phyloP scores from a whole-genome alignment of 176 grass and related monocot genomes.

The Metroxylon sagu region DNA sequence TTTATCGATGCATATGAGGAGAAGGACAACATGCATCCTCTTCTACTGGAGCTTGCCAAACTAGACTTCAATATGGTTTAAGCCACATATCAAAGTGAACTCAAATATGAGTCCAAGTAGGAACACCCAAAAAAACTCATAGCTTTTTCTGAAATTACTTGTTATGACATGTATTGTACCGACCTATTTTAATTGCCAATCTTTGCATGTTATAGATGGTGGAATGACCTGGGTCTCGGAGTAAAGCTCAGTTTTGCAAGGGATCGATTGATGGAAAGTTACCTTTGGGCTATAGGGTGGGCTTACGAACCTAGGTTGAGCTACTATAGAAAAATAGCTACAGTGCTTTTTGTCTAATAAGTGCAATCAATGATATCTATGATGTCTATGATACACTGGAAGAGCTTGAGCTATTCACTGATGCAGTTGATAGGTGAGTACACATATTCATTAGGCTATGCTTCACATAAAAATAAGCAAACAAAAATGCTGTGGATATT shows the following conservation, averaged over 20 bases:
- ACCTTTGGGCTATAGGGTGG: slow-evolving; percentile 7
- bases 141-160: neutral
- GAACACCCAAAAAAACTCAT: neutral
- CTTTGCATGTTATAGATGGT: slow-evolving; percentile 33
- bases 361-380: slow-evolving; percentile 26
- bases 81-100: slow-evolving; percentile 24
- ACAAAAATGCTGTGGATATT: no score
- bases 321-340: neutral
- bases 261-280: slow-evolving; percentile 47
- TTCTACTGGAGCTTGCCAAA: slow-evolving; percentile 26
- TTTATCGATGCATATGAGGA: slow-evolving; percentile 32
- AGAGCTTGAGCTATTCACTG: slow-evolving; percentile 18
- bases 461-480: no score
- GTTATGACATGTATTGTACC: neutral
- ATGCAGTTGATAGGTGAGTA: slow-evolving; percentile 8
- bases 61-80: slow-evolving; percentile 38
- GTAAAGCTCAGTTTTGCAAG: slow-evolving; percentile 29
- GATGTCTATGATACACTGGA: slow-evolving; percentile 27
- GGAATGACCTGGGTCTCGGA: slow-evolving; percentile 25
- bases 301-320: slow-evolving; percentile 10
- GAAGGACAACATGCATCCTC: neutral
- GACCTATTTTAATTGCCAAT: neutral
- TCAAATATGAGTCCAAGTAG: slow-evolving; percentile 23
- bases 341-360: slow-evolving; percentile 3
- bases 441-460: no score